These are phyloP conservation scores for Hemerocallis citrina DNA, from an alignment of 106 monocot genomes.

Conservation along the genomic window DNA sequence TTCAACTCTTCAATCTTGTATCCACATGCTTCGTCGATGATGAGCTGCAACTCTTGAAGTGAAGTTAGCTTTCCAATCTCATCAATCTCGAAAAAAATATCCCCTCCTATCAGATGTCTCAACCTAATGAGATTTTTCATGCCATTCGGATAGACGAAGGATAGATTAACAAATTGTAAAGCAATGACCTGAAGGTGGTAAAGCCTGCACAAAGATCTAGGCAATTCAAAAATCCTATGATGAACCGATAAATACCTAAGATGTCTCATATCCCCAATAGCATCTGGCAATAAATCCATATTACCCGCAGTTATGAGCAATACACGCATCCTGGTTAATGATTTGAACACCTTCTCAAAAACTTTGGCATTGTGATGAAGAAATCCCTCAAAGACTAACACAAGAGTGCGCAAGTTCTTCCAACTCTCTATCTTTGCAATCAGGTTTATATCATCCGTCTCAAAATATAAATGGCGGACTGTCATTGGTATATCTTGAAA, in stretches of 20 bases:
- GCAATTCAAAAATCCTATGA: slow-evolving; percentile 7
- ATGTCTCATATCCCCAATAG: slow-evolving; percentile 19
- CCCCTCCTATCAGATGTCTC: background rate
- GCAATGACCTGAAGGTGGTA: slow-evolving; percentile 3
- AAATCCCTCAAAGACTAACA: background rate
- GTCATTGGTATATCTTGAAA: background rate
- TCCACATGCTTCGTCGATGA: slow-evolving; percentile 1
- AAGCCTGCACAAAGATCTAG: slow-evolving; percentile 10
- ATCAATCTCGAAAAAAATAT: background rate
- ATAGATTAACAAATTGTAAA: slow-evolving; percentile 3
- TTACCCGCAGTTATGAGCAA: background rate
- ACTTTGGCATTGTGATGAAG: background rate
- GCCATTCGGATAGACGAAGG: slow-evolving; percentile 7
- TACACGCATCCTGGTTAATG: slow-evolving; percentile 1
- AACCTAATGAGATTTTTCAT: slow-evolving; percentile 16
- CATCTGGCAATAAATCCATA: slow-evolving; percentile 6
- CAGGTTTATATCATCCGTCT: background rate
- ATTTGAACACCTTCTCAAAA: background rate
- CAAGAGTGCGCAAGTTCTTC: slow-evolving; percentile 8
- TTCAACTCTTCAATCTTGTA: slow-evolving; percentile 11
- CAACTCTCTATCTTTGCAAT: background rate
- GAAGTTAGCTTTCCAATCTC: slow-evolving; percentile 15
- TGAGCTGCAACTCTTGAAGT: slow-evolving; percentile 1
- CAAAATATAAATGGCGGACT: slow-evolving; percentile 18
- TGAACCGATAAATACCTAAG: slow-evolving; percentile 23